Evolutionary conservation across 768 basidiomycete species (phyloP), one percentile per base, ranked within the genome.

Genomic region (Suillus weaverae): DNA sequence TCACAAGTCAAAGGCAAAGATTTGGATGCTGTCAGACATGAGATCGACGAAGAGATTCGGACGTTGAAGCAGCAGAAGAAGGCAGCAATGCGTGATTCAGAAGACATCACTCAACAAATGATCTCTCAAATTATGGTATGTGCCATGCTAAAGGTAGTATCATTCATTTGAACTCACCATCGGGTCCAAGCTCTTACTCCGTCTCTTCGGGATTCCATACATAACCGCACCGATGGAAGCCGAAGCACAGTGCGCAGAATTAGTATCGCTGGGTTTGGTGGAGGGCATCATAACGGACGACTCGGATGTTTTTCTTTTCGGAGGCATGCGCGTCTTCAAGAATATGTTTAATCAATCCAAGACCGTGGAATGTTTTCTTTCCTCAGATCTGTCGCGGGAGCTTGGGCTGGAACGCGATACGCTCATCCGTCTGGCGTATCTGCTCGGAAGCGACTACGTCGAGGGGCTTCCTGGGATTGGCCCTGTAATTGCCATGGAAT

Each of bases 281-380:
- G 95, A 99, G 68, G 97, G 97, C 0, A 91, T 99, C 62, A 99
- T 99, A 74, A 99, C 97, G 0, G 97, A 99, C 75, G 97, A 99
- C 76, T 97, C 95, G 5, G 97, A 99, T 72, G 95, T 99, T 57
- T 99, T 99, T 78, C 88, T 99, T 57, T 99, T 99, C 70, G 97
- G 97, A 38, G 97, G 94, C 30, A 78, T 85, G 68, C 89, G 95
- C n/a, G 94, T 99, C 22, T 97, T 92, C 84, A 97, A 97, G 79
- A 99, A 99, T 75, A 97, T 99, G 92, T 99, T 99, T 81, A 98
- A 99, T 74, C 97, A 99, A 77, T 92, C 93, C 56, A 98, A 99
- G 81, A 98, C 95, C 4, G 97, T 98, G 62, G 97, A 99, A 77
- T 95, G 95, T 73, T 99, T 97, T 81, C 80, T 97, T 41, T 79